phyloP scores from a whole-genome alignment of 176 grass and related monocot species.

The Miscanthus lutarioriparius region DNA sequence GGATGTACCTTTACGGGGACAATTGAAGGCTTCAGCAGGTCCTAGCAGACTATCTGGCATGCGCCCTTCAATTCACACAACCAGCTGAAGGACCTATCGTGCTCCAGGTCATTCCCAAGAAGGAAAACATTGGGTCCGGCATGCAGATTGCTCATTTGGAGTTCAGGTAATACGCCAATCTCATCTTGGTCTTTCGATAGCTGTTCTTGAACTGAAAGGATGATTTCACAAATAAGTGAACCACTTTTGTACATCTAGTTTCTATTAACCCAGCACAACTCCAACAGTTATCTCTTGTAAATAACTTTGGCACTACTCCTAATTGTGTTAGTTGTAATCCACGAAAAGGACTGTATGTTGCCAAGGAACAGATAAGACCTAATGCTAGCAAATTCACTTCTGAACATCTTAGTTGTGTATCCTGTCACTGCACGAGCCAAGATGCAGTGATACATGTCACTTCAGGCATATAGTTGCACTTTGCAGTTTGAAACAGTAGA shows the following conservation, averaged over 20 bases:
- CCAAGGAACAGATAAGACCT: neutral
- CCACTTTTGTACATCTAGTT: neutral
- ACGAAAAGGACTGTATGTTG: neutral
- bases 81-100: conserved; percentile 68
- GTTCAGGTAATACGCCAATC: conserved; percentile 69
- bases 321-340: neutral
- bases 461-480: neutral
- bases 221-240: conserved; percentile 11
- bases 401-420: neutral
- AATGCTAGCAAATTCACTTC: conserved; percentile 13
- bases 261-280: neutral
- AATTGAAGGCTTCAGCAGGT: conserved; percentile 99
- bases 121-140: conserved; percentile 71
- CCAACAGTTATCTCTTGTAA: neutral
- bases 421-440: neutral
- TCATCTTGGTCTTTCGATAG: conserved; percentile 9
- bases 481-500: conserved; percentile 1
- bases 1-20: conserved; percentile 80
- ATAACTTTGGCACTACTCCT: neutral
- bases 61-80: conserved; percentile 78
- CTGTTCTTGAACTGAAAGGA: conserved; percentile 19
- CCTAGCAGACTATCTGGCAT: conserved; percentile 74
- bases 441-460: neutral
- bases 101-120: conserved; percentile 69
- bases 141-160: conserved; percentile 94